Evolutionary conservation across 768 basidiomycete genomes (phyloP), one percentile per base, ranked within the genome.

Genomic region (Amanita thiersii): DNA sequence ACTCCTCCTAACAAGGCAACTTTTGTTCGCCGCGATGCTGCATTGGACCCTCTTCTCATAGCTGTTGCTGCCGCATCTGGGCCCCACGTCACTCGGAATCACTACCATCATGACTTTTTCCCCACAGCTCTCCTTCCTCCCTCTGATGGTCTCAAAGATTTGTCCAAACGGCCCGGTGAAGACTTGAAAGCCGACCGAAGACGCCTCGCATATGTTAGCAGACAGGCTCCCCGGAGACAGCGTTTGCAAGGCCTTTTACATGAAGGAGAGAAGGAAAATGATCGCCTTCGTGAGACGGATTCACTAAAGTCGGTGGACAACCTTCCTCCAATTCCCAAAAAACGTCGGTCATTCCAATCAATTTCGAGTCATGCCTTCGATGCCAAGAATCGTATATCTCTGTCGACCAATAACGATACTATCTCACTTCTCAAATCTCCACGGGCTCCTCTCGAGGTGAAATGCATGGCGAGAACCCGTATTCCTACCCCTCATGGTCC

Each of bases 401-500:
- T 5, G 28, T 45, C 50, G 43, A 29, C 53, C 26, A 37, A 35
- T 24, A 21, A 55, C 33, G 55, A 52, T n/a, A 24, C 50, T 30
- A 10, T 50, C 33, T 30, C 56, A 7, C 40, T 55, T 15, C 18
- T 46, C 37, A 42, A 45, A 15, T 33, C 59, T 4, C 37, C 52
- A 8, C 52, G 59, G 35, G 46, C 57, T 12, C 63, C 62, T 42
- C 61, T 87, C n/a, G 67, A 79, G 43, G 86, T 97, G 20, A 82
- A 79, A 58, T 99, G 96, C 60, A 89, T 94, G 80, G 96, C 91
- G 9, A 86, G 96, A 43, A 97, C 96, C 3, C 85, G 96, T 43
- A 88, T 98, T 58, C 96, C 96, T 30, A 99, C 96, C 0, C 88
- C 89, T 0, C 89, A 98, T 52, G 94, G 93, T 4, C 81, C 87